Conservation (phyloP, 257 asterid species). For the Misopates orontium region DNA sequence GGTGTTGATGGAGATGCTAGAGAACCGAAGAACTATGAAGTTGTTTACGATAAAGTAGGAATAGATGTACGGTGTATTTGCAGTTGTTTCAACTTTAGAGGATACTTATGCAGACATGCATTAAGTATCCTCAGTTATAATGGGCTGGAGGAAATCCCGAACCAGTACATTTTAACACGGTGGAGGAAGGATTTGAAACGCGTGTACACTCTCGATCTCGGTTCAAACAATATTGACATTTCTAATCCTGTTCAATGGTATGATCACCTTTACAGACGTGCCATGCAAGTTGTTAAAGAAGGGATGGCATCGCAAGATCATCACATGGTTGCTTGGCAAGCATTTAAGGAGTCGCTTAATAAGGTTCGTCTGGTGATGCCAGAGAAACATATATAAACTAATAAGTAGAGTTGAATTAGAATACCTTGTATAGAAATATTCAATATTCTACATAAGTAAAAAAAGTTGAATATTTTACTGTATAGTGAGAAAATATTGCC, state of each 20-base stretch:
- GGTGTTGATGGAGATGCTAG: slow-evolving; percentile 31
- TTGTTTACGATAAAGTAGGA: slow-evolving; percentile 48
- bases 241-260: slow-evolving; percentile 52
- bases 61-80: slow-evolving; percentile 54
- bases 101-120: slow-evolving; percentile 55
- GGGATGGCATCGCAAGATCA: slow-evolving; percentile 53
- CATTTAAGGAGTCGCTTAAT: slow-evolving; percentile 47
- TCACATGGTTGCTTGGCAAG: slow-evolving; percentile 51
- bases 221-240: slow-evolving; percentile 43
- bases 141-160: slow-evolving; percentile 43
- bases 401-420: not conserved
- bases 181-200: slow-evolving; percentile 63
- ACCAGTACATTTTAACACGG: slow-evolving; percentile 43
- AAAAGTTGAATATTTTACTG: slow-evolving; percentile 24
- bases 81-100: slow-evolving; percentile 49
- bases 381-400: slow-evolving; percentile 32
- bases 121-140: slow-evolving; percentile 40
- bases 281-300: slow-evolving; percentile 52
- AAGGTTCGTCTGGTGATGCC: slow-evolving; percentile 46
- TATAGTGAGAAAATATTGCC: slow-evolving; percentile 15
- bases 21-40: slow-evolving; percentile 42
- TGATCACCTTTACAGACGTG: slow-evolving; percentile 50
- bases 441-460: slow-evolving; percentile 4
- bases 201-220: slow-evolving; percentile 34
- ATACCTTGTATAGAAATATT: not conserved